phyloP scores from a whole-genome alignment of 257 asterid genomes.

The Jasminum sambac region DNA sequence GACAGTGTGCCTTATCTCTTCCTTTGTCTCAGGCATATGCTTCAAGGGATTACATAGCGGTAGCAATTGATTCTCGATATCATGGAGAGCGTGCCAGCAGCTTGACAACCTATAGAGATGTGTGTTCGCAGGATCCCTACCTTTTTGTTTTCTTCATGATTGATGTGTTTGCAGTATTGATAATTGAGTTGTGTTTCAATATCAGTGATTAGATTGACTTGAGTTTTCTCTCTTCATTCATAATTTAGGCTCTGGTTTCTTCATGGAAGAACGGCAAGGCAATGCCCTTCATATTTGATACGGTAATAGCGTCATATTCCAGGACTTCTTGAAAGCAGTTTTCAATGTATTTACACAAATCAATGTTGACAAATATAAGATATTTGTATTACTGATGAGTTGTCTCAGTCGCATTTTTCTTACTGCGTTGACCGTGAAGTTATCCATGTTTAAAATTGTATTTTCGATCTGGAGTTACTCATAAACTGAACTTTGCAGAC shows the following conservation, averaged over 20 bases:
- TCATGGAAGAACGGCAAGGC: slow-evolving; percentile 87
- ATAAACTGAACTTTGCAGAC: slow-evolving; percentile 42
- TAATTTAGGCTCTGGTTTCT: slow-evolving; percentile 73
- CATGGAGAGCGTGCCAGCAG: slow-evolving; percentile 91
- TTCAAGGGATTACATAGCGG: slow-evolving; percentile 75
- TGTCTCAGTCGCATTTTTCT: not conserved
- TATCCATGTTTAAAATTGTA: not conserved
- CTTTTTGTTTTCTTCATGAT: slow-evolving; percentile 15
- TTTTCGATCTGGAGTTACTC: not conserved
- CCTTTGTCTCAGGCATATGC: slow-evolving; percentile 74
- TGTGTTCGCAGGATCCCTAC: slow-evolving; percentile 32
- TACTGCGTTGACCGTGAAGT: not conserved
- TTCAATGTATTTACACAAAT: slow-evolving; percentile 5
- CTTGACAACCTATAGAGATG: slow-evolving; percentile 80
- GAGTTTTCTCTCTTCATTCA: slow-evolving; percentile 10
- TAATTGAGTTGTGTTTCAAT: not conserved
- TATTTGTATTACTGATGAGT: slow-evolving; percentile 15
- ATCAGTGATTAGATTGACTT: not conserved
- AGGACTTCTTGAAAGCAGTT: not conserved
- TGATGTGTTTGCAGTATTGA: slow-evolving; percentile 12
- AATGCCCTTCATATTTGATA: slow-evolving; percentile 89
- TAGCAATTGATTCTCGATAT: slow-evolving; percentile 94
- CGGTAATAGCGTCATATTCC: slow-evolving; percentile 44
- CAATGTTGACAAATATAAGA: not conserved
- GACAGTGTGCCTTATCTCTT: slow-evolving; percentile 16